These are phyloP conservation scores for Fusarium foetens DNA, from an alignment of 2,329 filamentous ascomycete genomes.

Conservation along the genomic window DNA sequence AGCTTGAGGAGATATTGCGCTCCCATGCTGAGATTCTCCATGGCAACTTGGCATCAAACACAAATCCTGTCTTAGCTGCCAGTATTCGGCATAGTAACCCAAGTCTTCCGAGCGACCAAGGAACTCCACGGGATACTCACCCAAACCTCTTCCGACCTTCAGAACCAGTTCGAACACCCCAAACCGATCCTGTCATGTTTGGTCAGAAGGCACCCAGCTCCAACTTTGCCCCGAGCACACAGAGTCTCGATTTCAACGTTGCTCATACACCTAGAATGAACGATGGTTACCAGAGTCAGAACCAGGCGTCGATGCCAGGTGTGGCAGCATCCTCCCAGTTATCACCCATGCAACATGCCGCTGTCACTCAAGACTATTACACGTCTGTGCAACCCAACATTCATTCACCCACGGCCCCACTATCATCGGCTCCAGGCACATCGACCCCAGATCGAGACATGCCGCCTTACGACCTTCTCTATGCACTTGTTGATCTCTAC, in stretches of 20 bases:
- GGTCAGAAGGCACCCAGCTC: conserved; percentile 66
- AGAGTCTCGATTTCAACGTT: conserved; percentile 62
- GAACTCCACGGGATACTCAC: conserved; percentile 62
- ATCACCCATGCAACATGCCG: conserved; percentile 51
- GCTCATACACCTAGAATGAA: conserved; percentile 59
- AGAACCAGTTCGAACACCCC: conserved; percentile 62
- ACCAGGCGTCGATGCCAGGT: conserved; percentile 54
- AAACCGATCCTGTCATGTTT: conserved; percentile 69
- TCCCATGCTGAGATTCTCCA: conserved; percentile 75
- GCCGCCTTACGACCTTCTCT: conserved; percentile 79
- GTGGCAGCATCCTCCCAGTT: conserved; percentile 53
- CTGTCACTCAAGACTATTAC: conserved; percentile 63
- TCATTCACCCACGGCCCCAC: conserved; percentile 67
- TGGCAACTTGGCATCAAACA: conserved; percentile 57
- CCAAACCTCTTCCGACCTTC: conserved; percentile 59
- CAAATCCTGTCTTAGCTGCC: conserved; percentile 48
- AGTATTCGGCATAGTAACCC: conserved; percentile 62
- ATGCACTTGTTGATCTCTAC: conserved; percentile 78
- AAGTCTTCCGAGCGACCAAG: conserved; percentile 65
- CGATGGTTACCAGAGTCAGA: conserved; percentile 60
- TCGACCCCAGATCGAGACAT: conserved; percentile 68
- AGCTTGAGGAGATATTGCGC: conserved; percentile 72
- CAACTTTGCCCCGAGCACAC: conserved; percentile 55
- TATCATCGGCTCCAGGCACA: conserved; percentile 55
- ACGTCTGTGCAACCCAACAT: conserved; percentile 56